These are phyloP conservation scores for Farysia itapuensis DNA, from an alignment of 1,284 basidiomycete species.

Conservation along the genomic window DNA sequence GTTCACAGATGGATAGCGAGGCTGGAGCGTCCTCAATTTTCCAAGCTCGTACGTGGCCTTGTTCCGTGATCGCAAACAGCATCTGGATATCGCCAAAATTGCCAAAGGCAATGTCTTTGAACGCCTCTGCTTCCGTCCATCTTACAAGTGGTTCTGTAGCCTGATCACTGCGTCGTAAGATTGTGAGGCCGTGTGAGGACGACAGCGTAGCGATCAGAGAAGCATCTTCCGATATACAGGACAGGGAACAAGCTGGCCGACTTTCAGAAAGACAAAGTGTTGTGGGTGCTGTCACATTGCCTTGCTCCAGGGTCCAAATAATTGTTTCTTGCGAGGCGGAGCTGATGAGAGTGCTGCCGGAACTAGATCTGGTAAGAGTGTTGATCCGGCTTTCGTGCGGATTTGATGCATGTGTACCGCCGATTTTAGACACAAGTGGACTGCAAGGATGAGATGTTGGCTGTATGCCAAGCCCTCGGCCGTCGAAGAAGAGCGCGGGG, in stretches of 20 bases:
- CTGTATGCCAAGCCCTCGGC: slow-evolving; percentile 24
- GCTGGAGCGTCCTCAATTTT: slow-evolving; percentile 1
- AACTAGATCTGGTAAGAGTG: slow-evolving; percentile 5
- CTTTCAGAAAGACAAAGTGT: not conserved
- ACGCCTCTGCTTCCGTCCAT: not conserved
- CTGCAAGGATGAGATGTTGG: slow-evolving; percentile 19
- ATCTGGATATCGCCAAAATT: not conserved
- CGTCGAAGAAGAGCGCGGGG: slow-evolving; percentile 43
- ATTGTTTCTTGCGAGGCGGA: slow-evolving; percentile 15
- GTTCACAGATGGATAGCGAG: too few relatives aligned
- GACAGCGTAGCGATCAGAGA: not conserved
- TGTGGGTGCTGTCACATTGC: too few relatives aligned
- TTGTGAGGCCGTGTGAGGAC: not conserved
- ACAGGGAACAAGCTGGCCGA: not conserved
- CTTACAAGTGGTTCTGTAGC: too few relatives aligned
- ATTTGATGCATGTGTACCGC: not conserved
- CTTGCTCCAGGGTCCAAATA: slow-evolving; percentile 7
- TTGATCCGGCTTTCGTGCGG: slow-evolving; percentile 7
- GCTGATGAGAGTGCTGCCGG: slow-evolving; percentile 15
- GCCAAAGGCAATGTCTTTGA: not conserved
- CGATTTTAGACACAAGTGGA: slow-evolving; percentile 2
- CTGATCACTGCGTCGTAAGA: too few relatives aligned
- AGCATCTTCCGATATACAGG: not conserved
- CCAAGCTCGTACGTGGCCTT: slow-evolving; percentile 3
- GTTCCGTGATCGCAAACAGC: not conserved